phyloP scores from a whole-genome alignment of 345 rosid genomes.

The Isatis tinctoria region DNA sequence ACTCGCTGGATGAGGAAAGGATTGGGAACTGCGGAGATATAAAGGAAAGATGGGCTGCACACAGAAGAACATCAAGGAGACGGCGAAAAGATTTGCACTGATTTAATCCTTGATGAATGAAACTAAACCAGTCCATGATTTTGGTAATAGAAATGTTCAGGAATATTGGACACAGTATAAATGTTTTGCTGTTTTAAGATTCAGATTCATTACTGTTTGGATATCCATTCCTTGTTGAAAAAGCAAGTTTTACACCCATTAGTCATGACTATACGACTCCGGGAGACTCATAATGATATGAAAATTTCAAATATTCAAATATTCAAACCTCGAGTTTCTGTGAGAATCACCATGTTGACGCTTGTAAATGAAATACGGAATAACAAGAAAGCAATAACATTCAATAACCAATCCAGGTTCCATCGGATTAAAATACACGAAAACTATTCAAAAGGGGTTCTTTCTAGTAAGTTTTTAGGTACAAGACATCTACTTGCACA shows the following conservation, averaged over 20 bases:
- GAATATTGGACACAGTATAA: background rate
- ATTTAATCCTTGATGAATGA: background rate
- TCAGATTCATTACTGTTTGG: background rate
- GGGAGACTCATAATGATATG: background rate
- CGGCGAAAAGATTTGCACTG: background rate
- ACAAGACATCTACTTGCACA: constrained; percentile 22
- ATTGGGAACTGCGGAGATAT: constrained; percentile 33
- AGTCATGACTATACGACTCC: background rate
- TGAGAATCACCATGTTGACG: background rate
- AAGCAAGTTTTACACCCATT: background rate
- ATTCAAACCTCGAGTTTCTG: too few relatives aligned
- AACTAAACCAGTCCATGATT: background rate
- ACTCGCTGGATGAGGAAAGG: constrained; percentile 8
- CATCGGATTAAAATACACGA: constrained; percentile 1
- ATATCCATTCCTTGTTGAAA: background rate
- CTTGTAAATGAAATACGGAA: background rate
- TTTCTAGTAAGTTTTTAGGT: constrained; percentile 9
- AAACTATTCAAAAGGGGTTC: constrained; percentile 9
- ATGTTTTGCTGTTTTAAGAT: background rate
- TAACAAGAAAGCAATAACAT: background rate
- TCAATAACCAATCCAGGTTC: background rate
- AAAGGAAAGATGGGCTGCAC: constrained; percentile 74
- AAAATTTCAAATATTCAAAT: background rate
- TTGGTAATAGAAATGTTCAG: background rate
- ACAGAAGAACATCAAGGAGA: constrained; percentile 53